Evolutionary conservation across 1,139 yeast species (phyloP).

Genomic region (Taphrina deformans): DNA sequence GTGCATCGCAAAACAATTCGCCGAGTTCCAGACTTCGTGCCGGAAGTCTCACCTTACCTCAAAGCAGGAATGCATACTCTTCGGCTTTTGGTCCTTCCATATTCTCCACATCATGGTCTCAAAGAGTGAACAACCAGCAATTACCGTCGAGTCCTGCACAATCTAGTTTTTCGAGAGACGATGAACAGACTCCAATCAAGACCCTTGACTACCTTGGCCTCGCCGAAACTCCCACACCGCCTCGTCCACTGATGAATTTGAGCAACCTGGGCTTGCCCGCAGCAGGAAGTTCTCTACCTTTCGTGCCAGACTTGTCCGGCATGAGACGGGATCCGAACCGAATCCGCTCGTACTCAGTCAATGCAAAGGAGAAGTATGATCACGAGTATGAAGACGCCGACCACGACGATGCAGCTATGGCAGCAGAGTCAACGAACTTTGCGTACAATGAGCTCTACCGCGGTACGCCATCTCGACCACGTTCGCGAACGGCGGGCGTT

Average conservation of each 20-base stretch:
- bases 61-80: conserved; percentile 41
- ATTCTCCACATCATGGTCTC: conserved; percentile 42
- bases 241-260: conserved; percentile 23
- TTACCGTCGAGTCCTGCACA: conserved; percentile 36
- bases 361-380: conserved; percentile 40
- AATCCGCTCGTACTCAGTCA: conserved; percentile 48
- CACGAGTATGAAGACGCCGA: conserved; percentile 34
- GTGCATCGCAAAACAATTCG: conserved; percentile 32
- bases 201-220: conserved; percentile 40
- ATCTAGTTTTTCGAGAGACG: conserved; percentile 36
- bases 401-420: neutral
- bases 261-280: conserved; percentile 10
- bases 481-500: conserved; percentile 35
- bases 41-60: conserved; percentile 45
- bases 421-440: neutral
- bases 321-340: conserved; percentile 46
- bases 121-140: conserved; percentile 33
- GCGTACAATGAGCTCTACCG: conserved; percentile 25
- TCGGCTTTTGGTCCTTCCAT: conserved; percentile 46
- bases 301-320: conserved; percentile 42
- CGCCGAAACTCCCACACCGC: conserved; percentile 38
- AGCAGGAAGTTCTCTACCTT: conserved; percentile 15
- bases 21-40: conserved; percentile 41
- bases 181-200: conserved; percentile 38
- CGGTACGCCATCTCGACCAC: conserved; percentile 36